phyloP scores from a whole-genome alignment of 2,329 filamentous ascomycete species.

The Phialophora verrucosa region DNA sequence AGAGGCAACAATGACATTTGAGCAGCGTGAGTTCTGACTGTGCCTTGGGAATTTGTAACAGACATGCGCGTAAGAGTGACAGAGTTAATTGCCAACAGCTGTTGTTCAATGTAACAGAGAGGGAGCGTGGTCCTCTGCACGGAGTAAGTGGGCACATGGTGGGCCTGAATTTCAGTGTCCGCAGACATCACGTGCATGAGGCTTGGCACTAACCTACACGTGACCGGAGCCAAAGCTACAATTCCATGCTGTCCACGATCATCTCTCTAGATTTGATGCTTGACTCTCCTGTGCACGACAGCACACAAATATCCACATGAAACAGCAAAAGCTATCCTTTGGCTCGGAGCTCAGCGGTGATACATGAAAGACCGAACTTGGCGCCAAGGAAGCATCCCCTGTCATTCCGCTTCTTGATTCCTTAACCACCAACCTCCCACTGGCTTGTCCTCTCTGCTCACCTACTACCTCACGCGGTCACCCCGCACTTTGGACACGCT shows the following conservation, averaged over 20 bases:
- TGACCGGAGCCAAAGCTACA: not conserved
- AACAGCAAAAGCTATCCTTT: not conserved
- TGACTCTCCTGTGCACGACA: not conserved
- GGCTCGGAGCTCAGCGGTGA: not conserved
- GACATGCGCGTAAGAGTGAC: not conserved
- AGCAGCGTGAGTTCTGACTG: not conserved
- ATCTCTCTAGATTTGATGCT: not conserved
- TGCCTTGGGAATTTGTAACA: not conserved
- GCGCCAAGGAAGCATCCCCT: not conserved
- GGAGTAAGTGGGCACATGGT: not conserved
- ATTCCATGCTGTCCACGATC: not conserved
- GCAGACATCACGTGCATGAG: not conserved
- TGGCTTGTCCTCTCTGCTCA: not conserved
- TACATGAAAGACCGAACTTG: slow-evolving; percentile 3
- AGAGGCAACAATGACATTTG: not conserved
- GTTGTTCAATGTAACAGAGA: not conserved
- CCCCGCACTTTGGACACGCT: slow-evolving; percentile 2
- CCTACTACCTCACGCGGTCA: not conserved
- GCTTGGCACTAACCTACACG: not conserved
- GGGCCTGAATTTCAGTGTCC: not conserved
- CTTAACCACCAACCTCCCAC: not conserved
- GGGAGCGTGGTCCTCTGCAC: no score
- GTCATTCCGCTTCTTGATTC: slow-evolving; percentile 3
- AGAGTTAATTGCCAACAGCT: not conserved
- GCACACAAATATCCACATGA: not conserved